Evolutionary conservation across 2,329 filamentous ascomycete species (phyloP), one percentile per base, ranked within the genome.

Genomic region (Pestalotiopsis sp.): DNA sequence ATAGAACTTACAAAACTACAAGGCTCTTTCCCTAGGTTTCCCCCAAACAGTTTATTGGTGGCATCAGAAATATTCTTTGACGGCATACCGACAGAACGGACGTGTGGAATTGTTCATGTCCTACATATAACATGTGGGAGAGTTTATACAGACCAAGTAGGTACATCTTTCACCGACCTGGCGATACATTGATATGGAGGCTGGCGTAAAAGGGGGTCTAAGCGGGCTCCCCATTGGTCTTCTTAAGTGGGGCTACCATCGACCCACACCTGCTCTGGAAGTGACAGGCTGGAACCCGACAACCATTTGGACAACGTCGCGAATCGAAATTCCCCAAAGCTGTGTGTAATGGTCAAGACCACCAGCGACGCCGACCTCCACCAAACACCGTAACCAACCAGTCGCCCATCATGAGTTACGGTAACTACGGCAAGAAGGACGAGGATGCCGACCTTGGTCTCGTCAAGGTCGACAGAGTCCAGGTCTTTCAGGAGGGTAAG

Each of bases 351-450:
- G 17, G 36, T 64, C 60, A 55, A 63, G 39, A 55, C 66, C 65
- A 70, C 66, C 71, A 69, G 45, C 41, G 25, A 31, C 31, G 73
- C 72, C 74, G 76, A 72, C 41, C 58, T 52, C 57, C 59, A 73
- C 73, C 74, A 70, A 64, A 58, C 66, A 59, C 65, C 71, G 71
- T 69, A 69, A 71, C 61, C 11, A 69, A 73, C 72, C 72, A 73
- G 62, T 70, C 70, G 82, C 84, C 83, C 85, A 90, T 75, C 79
- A 97, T 97, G 95, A 96, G 92, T 84, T 97, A 96, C 89, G 92
- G 95, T 87, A 99, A 99, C 84, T 97, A 96, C 89, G 92, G 95
- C 87, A 99, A 99, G 87, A 98, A 97, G 88, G 95, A 99, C 83
- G 96, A 98, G 88, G 96, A 99, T 86, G 93, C 92, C 79, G 95